phyloP scores from a whole-genome alignment of 2,329 filamentous ascomycete species.

The Colletotrichum navitas region DNA sequence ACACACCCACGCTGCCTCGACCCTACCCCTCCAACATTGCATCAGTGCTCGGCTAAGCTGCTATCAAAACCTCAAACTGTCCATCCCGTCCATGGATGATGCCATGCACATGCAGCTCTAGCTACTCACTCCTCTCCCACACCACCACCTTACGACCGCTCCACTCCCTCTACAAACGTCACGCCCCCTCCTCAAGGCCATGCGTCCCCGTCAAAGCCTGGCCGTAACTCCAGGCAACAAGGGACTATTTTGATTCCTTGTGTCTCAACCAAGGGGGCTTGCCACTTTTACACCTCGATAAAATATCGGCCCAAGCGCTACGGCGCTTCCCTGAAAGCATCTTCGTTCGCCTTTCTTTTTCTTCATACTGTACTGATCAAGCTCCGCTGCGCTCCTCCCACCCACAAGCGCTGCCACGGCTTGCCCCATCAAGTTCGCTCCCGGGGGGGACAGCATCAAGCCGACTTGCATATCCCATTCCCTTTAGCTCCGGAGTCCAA shows the following conservation, averaged over 20 bases:
- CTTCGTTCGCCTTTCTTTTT: conserved; percentile 38
- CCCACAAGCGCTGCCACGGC: conserved; percentile 16
- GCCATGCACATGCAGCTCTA: conserved; percentile 31
- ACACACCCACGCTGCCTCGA: conserved; percentile 44
- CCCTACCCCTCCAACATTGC: conserved; percentile 23
- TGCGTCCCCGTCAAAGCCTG: conserved; percentile 39
- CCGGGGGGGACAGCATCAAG: conserved; percentile 29
- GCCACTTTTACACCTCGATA: conserved; percentile 37
- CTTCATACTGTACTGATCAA: conserved; percentile 34
- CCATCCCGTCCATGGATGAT: conserved; percentile 27
- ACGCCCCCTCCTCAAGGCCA: conserved; percentile 32
- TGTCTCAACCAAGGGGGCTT: conserved; percentile 40
- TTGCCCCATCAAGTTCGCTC: conserved; percentile 34
- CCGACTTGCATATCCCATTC: conserved; percentile 39
- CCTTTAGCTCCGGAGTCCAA: conserved; percentile 37
- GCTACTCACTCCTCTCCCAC: conserved; percentile 6
- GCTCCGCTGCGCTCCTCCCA: conserved; percentile 14
- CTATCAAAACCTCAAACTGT: conserved; percentile 20
- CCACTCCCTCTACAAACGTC: conserved; percentile 35
- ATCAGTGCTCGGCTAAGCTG: conserved; percentile 17
- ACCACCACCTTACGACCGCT: neutral
- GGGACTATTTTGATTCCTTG: conserved; percentile 43
- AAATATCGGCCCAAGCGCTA: conserved; percentile 41
- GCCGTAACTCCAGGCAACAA: conserved; percentile 42
- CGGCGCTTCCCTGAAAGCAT: conserved; percentile 36